Base-by-base conservation (phyloP, 768 basidiomycete genomes). In the Chalciporus chontae region DNA sequence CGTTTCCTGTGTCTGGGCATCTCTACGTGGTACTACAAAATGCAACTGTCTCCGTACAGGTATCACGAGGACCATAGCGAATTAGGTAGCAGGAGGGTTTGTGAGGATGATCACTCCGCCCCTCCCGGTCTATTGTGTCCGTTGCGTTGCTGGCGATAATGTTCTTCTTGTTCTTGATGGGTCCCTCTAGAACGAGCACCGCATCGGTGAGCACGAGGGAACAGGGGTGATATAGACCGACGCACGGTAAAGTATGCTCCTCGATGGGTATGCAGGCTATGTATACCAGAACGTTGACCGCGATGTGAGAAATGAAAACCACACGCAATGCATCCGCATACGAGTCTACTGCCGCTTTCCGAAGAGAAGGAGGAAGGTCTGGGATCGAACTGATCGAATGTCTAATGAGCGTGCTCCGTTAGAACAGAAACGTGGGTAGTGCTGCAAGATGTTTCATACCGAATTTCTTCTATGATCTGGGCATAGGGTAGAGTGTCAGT, bases 231-330 rank as follows among this genome's bases (percentile, higher is more conserved):
- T 10, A 31, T 10, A 31, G 9, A 31, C 29, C 29, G 49, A 52
- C 56, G 47, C 48, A 67, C 64, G 86, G 82, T 62, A 87, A 65
- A 27, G 74, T 70, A 62, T 81, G 84, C 63, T 89, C 89, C 70
- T 88, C 79, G 43, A 94, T 88, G 7, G 87, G 85, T 55, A 90
- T 60, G 63, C 81, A 84, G 39, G 79, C 75, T 51, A 92, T 69
- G 63, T 91, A 79, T 36, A 78, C 77, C 51, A 89, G 62, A 61
- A 89, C 55, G 55, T 84, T 85, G 55, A 86, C 71, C 26, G 76
- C 84, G 45, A 77, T 74, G 62, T 92, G 90, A 61, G 83, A 84
- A 51, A 90, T 81, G 73, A 94, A 94, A 52, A 91, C 89, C 56
- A 81, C 81, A 61, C 79, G 83, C 60, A 94, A 73, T 51, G 91